Conservation (phyloP, 2,329 filamentous ascomycete genomes). For the Neopestalotiopsis clavispora region DNA sequence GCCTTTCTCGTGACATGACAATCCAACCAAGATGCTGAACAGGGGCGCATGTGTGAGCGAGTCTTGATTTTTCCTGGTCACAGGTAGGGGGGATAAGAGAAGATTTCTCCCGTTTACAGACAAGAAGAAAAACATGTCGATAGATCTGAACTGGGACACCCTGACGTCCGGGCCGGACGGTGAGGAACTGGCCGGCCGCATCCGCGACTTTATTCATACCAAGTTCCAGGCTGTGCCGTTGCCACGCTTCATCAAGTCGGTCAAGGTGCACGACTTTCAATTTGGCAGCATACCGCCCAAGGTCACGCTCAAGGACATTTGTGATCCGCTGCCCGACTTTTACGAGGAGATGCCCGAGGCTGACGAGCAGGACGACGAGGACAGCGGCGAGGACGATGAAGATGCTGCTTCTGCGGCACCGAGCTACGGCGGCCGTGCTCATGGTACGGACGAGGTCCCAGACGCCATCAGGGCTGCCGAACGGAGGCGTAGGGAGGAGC, state of each 20-base stretch:
- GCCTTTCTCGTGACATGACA: neutral
- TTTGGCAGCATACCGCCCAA: conserved; percentile 85
- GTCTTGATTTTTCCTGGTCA: neutral
- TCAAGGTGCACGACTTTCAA: conserved; percentile 91
- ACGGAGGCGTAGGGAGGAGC: conserved; percentile 38
- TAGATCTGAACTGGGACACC: conserved; percentile 96
- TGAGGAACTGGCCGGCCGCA: conserved; percentile 79
- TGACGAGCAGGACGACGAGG: conserved; percentile 59
- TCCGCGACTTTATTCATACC: conserved; percentile 92
- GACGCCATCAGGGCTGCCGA: conserved; percentile 40
- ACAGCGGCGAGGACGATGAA: conserved; percentile 47
- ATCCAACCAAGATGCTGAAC: neutral
- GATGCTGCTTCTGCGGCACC: conserved; percentile 29
- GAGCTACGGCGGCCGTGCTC: neutral
- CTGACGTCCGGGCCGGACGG: conserved; percentile 91
- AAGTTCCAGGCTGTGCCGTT: conserved; percentile 92
- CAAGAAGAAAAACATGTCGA: conserved; percentile 70
- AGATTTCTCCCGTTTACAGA: neutral
- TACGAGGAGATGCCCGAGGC: conserved; percentile 82
- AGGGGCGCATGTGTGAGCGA: neutral
- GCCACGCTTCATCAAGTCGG: conserved; percentile 95
- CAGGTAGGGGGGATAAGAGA: neutral
- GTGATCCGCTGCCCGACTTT: conserved; percentile 93
- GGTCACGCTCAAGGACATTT: conserved; percentile 94
- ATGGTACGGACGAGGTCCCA: conserved; percentile 30